Evolutionary conservation across 257 asterid species (phyloP).

Genomic region (Nicotiana knightiana): DNA sequence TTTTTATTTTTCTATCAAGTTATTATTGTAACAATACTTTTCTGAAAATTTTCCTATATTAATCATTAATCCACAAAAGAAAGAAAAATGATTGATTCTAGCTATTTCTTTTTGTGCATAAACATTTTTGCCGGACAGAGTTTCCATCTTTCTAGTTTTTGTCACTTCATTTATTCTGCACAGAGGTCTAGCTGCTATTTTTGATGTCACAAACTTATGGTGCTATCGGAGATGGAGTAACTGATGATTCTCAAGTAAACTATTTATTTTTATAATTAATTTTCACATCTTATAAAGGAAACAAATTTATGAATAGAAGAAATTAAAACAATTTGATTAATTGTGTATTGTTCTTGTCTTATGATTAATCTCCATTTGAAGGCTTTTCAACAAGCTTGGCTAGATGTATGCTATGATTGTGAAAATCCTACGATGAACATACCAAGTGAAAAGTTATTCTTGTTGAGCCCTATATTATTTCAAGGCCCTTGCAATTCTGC

Average conservation of each 20-base stretch:
- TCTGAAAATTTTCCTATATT: no score
- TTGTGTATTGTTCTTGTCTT: not conserved
- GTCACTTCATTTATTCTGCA: not conserved
- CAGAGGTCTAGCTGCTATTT: not conserved
- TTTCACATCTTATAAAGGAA: not conserved
- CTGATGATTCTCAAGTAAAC: not conserved
- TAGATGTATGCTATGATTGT: not conserved
- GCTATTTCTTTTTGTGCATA: no score
- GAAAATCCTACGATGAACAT: constrained; percentile 9
- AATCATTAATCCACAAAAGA: no score
- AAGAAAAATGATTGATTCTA: no score
- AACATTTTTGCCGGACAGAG: not conserved
- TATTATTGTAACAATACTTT: no score
- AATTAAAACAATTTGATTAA: no score
- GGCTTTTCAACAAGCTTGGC: not conserved
- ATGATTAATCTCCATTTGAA: not conserved
- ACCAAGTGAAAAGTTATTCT: constrained; percentile 20
- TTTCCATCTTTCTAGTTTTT: not conserved
- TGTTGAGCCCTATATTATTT: constrained; percentile 21
- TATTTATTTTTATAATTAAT: no score
- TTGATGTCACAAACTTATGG: not conserved
- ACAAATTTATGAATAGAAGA: not conserved
- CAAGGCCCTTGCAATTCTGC: constrained; percentile 37
- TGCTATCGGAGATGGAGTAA: not conserved
- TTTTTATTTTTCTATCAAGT: no score